phyloP scores from a whole-genome alignment of 768 basidiomycete genomes.

The Suillus spraguei region DNA sequence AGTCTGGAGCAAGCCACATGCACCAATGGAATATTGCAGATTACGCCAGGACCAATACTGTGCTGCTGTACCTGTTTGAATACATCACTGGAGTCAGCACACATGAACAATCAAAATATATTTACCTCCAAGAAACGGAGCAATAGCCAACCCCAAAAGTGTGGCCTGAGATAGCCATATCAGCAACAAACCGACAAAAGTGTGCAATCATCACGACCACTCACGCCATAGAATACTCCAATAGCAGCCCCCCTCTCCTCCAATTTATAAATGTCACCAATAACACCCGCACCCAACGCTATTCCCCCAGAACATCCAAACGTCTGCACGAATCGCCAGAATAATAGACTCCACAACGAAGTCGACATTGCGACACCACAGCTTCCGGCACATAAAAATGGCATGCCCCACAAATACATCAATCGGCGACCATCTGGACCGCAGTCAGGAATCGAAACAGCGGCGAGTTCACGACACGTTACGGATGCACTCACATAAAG shows the following conservation, averaged over 20 bases:
- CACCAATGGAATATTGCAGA: constrained; percentile 51
- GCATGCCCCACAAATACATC: constrained; percentile 61
- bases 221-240: too few relatives aligned
- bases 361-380: constrained; percentile 56
- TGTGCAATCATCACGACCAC: too few relatives aligned
- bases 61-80: constrained; percentile 44
- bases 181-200: too few relatives aligned
- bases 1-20: constrained; percentile 42
- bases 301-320: constrained; percentile 59
- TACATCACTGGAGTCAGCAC: not conserved
- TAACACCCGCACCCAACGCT: constrained; percentile 57
- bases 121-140: too few relatives aligned
- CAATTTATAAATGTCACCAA: not conserved
- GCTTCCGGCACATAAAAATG: constrained; percentile 59
- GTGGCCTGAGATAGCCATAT: too few relatives aligned
- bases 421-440: constrained; percentile 18
- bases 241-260: too few relatives aligned
- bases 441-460: too few relatives aligned
- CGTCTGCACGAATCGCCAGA: constrained; percentile 67
- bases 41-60: constrained; percentile 69
- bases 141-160: too few relatives aligned
- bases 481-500: too few relatives aligned
- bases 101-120: not conserved
- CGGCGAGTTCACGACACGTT: too few relatives aligned
- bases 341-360: constrained; percentile 49